Percentiles rank a stretch among this genome's conserved stretches.
Conservation (phyloP, 306 rosid genomes). For the Cicer yamashitae region DNA sequence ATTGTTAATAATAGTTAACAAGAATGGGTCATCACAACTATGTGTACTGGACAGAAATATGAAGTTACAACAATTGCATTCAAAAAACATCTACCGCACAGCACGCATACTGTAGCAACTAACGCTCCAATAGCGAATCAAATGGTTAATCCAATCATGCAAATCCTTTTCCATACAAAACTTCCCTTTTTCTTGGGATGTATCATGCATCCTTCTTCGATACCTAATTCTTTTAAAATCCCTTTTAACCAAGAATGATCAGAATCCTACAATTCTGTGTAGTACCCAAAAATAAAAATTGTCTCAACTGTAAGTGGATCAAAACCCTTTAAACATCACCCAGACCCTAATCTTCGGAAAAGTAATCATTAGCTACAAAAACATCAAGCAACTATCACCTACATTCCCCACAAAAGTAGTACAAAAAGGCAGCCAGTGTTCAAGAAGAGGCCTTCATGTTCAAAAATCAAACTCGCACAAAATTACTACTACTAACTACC, state of each 20-base stretch:
- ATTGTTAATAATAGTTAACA: not conserved
- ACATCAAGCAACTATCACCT: conserved; percentile 6
- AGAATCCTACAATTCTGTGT: conserved; percentile 6
- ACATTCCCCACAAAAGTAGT: conserved; percentile 4
- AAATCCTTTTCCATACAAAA: conserved; percentile 23
- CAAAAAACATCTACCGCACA: conserved; percentile 22
- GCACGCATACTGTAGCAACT: conserved; percentile 12
- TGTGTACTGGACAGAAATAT: not conserved
- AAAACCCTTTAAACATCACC: not conserved
- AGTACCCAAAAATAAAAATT: not conserved
- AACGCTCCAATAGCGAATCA: conserved; percentile 21
- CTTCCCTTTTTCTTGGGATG: not conserved
- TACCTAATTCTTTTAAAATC: not conserved
- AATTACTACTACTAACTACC: conserved; percentile 14
- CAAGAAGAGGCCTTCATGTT: conserved; percentile 11
- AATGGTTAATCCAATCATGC: conserved; percentile 25
- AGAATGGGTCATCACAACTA: conserved; percentile 32
- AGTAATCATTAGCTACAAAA: not conserved
- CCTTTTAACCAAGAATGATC: conserved; percentile 13
- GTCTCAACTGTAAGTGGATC: conserved; percentile 10
- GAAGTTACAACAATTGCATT: not conserved
- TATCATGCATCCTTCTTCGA: not conserved
- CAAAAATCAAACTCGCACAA: conserved; percentile 11
- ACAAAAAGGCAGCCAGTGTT: not conserved
- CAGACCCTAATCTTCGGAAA: conserved; percentile 14